These are phyloP conservation scores for Deinandra increscens DNA, from an alignment of 129 eudicot species.

Conservation along the genomic window DNA sequence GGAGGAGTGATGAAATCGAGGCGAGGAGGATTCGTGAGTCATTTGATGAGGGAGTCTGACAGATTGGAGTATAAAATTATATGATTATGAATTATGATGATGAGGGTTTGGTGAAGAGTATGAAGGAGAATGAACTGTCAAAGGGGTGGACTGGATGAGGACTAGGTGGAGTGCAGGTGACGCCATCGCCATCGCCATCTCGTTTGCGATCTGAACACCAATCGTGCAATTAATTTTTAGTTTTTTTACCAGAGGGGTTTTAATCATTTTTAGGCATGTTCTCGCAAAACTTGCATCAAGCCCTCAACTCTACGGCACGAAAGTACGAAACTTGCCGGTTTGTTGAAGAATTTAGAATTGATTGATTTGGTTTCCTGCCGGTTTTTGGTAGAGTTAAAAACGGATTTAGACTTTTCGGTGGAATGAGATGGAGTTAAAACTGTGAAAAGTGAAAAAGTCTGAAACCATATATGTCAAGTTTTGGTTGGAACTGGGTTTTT, in stretches of 20 bases:
- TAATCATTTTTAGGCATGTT: background rate
- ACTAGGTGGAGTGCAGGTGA: constrained; percentile 30
- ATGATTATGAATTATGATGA: no score
- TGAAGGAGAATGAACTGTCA: constrained; percentile 20
- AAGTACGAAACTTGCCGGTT: no score
- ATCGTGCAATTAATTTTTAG: background rate
- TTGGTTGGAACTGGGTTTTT: no score
- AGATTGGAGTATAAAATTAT: constrained; percentile 7
- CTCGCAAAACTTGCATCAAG: no score
- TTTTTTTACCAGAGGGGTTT: constrained; percentile 4
- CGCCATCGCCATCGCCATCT: constrained; percentile 26
- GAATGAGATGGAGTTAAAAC: no score
- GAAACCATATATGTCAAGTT: no score
- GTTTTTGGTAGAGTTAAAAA: no score
- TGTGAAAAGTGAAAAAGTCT: no score
- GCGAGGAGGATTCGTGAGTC: constrained; percentile 3
- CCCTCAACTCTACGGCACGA: no score
- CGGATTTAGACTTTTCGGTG: no score
- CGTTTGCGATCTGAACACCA: constrained; percentile 3
- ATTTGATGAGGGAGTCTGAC: constrained; percentile 15
- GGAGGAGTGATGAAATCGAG: constrained; percentile 34
- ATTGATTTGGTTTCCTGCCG: no score
- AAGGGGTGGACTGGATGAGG: constrained; percentile 31
- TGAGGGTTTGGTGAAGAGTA: constrained; percentile 26
- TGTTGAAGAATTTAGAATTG: no score